Base-by-base conservation (phyloP, 768 basidiomycete species). In the Boletus edulis region DNA sequence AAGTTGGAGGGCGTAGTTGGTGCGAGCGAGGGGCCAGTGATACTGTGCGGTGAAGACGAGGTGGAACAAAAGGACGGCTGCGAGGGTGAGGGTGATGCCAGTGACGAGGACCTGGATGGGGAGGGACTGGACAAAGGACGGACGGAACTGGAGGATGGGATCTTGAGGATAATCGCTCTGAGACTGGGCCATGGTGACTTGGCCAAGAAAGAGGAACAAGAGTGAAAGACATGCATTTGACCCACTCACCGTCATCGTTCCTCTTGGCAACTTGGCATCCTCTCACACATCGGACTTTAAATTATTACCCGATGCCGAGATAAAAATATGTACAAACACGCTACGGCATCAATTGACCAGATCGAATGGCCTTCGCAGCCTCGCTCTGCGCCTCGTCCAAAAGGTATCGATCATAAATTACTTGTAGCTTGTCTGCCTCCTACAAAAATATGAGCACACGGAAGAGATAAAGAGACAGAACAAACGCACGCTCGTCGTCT, bases 11-110 rank as follows among this genome's bases (percentile, higher is more conserved):
- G 85, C 77, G 72, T 91, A 99, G 75, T 99, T 99, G 64, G 91
- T 81, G 7, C 87, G 89, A 0, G 94, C 93, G 39, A 99, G 85
- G 1, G 94, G 92, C 81, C 89, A 91, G 71, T 99, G 97, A 60
- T 96, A 98, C 67, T 96, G 93, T 0, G 88, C 89, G 5, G 97
- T 98, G 75, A 99, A 97, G 55, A 94, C 70, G 60, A 99, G 85
- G 62, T 98, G 94, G 53, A 97, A 84, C 62, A 97, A 78, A 41
- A 99, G 85, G 18, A 96, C 87, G 43, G 81, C 77, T 43, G 90
- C 82, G 56, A 98, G 83, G 11, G 96, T 91, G 58, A 96, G 75
- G 6, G 92, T 83, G 58, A 97, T 81, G 44, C 93, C 93, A 1
- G 84, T 86, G 49, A 96, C 74, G 55, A 97, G 80, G 48, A 98